Evolutionary conservation across 129 eudicot genomes (phyloP).

Genomic region (Saposhnikovia divaricata): DNA sequence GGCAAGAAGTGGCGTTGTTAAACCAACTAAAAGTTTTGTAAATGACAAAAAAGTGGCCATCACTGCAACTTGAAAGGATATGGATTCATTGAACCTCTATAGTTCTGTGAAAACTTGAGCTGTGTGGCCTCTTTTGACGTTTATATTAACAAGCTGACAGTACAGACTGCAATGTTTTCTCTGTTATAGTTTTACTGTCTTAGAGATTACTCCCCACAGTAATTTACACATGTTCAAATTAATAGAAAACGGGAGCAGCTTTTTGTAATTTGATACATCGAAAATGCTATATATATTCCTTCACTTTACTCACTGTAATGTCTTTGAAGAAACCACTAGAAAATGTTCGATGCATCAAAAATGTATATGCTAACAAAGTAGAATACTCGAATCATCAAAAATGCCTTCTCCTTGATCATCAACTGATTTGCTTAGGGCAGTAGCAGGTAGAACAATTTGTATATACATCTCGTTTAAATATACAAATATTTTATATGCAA

Average conservation of each 20-base stretch:
- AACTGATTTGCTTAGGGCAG: neutral
- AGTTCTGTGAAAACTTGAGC: too few relatives aligned
- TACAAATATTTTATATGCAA: conserved; percentile 4
- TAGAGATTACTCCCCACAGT: neutral
- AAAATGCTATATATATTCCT: neutral
- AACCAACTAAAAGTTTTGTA: too few relatives aligned
- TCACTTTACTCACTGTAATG: neutral
- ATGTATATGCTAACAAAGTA: neutral
- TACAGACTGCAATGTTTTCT: too few relatives aligned
- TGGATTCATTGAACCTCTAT: too few relatives aligned
- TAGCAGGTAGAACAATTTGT: neutral
- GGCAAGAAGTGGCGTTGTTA: too few relatives aligned
- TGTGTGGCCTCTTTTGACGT: too few relatives aligned
- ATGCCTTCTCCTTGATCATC: neutral
- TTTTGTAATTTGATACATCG: too few relatives aligned
- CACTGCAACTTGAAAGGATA: too few relatives aligned
- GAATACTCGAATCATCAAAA: neutral
- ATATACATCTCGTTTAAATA: conserved; percentile 3
- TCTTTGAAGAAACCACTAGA: neutral
- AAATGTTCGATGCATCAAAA: neutral
- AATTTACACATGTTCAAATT: neutral
- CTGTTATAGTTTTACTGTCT: neutral
- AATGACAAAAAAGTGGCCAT: neutral
- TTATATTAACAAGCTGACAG: too few relatives aligned
- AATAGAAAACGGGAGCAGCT: neutral